Base-by-base conservation (phyloP, 2,329 filamentous ascomycete genomes). In the Laburnicola sp. region DNA sequence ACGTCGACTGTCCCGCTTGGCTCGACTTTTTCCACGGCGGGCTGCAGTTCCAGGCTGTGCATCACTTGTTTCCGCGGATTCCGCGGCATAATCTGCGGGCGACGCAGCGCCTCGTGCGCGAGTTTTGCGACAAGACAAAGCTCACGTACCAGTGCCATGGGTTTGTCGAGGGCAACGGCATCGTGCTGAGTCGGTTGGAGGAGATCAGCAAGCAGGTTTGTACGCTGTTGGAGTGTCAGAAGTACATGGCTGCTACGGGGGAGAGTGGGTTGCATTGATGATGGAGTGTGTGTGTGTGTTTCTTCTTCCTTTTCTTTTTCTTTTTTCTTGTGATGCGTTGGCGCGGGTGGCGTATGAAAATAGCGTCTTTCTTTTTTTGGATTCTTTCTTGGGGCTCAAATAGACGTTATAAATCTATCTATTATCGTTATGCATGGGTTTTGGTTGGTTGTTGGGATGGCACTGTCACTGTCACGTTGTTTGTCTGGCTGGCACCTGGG, bases 1-100 rank as follows among this genome's bases (percentile, higher is more conserved):
- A 96, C 58, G 86, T 96, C 22, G 90, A 94, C 68, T 96, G 91
- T 66, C 89, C 91, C 0, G 79, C 82, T 9, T 96, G 91, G 91
- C 79, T 96, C 9, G 91, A 96, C 68, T 96, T 91, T 68, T 83
- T 96, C 72, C 91, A 96, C 62, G 91, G 91, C 22, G 91, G 91
- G 3, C 76, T 96, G 55, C 91, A 96, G 71, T 96, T 96, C 73
- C 91, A 96, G 72, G 90, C 87, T 6, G 86, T 96, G 45, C 91
- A 96, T 67, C 91, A 96, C 68, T 76, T 96, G 22, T 96, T 86
- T 68, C 91, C 91, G 1, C 83, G 91, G 8, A 85, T 96, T 55
- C 91, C 91, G 7, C 81, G 91, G 36, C 91, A 96, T 71, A 96
- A 96, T 70, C 80, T 96, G 45, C 85, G 91, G 40, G 77, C 77